Evolutionary conservation across 306 rosid species (phyloP).

Genomic region (Hippophae tibetana): DNA sequence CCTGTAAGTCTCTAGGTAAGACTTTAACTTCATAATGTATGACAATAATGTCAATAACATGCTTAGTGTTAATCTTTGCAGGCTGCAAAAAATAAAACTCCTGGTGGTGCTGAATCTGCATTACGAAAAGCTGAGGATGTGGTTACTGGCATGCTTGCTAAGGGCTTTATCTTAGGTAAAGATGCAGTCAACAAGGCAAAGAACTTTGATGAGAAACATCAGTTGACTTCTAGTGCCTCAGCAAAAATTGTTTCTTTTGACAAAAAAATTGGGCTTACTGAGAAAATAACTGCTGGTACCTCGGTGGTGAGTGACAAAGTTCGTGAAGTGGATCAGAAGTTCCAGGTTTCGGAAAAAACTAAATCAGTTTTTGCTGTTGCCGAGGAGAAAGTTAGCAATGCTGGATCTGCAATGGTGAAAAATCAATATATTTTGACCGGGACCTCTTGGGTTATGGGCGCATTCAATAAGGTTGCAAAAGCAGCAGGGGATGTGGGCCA

Average conservation of each 20-base stretch:
- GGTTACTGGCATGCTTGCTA: constrained; percentile 79
- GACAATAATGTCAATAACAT: not conserved
- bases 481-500: constrained; percentile 92
- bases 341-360: constrained; percentile 93
- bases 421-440: constrained; percentile 69
- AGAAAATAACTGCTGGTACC: constrained; percentile 79
- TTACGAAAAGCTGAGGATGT: constrained; percentile 88
- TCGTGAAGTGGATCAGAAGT: constrained; percentile 85
- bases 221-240: constrained; percentile 68
- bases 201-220: constrained; percentile 79
- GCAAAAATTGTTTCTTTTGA: constrained; percentile 75
- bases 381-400: constrained; percentile 67
- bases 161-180: constrained; percentile 83
- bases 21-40: not conserved
- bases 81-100: constrained; percentile 39
- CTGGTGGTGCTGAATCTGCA: constrained; percentile 60
- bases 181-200: constrained; percentile 86
- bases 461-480: constrained; percentile 72
- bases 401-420: constrained; percentile 95
- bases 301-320: constrained; percentile 67
- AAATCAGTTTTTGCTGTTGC: constrained; percentile 88
- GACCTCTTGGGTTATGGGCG: constrained; percentile 82
- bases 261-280: constrained; percentile 74
- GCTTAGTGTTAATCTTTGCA: constrained; percentile 16
- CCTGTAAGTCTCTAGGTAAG: constrained; percentile 32